Evolutionary conservation across 2,329 filamentous ascomycete genomes (phyloP).

Genomic region (Purpureocillium takamizusanense): DNA sequence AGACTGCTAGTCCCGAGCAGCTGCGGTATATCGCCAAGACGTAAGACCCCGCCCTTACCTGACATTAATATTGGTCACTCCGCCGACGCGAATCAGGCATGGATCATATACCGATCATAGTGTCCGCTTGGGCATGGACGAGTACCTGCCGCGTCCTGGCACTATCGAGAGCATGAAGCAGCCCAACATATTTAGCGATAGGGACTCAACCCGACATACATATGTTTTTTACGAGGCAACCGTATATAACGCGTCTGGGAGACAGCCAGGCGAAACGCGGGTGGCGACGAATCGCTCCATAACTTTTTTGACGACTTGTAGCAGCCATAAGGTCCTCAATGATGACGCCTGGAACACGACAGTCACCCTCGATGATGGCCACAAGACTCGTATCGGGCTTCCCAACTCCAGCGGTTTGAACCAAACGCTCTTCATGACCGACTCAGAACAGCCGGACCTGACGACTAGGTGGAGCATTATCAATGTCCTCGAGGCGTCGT

Average conservation of each 20-base stretch:
- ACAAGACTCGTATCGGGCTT: slow-evolving; percentile 12
- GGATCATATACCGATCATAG: too few species aligned
- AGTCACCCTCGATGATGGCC: slow-evolving; percentile 17
- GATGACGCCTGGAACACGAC: slow-evolving; percentile 20
- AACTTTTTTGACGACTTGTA: slow-evolving; percentile 17
- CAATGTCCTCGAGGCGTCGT: slow-evolving; percentile 28
- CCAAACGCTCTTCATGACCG: slow-evolving; percentile 28
- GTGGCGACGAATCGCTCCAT: slow-evolving; percentile 24
- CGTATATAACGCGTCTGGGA: neutral
- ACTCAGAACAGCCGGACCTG: slow-evolving; percentile 12
- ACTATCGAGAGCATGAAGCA: too few species aligned
- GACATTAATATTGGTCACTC: too few species aligned
- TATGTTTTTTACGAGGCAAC: slow-evolving; percentile 28
- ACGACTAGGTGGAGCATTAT: slow-evolving; percentile 18
- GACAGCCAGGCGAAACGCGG: slow-evolving; percentile 5
- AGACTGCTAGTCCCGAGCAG: too few species aligned
- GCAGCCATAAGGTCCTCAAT: slow-evolving; percentile 16
- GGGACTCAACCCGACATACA: too few species aligned
- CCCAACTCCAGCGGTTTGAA: slow-evolving; percentile 17
- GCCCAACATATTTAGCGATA: too few species aligned
- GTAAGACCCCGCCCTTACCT: too few species aligned
- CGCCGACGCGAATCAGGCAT: too few species aligned
- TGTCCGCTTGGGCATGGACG: slow-evolving; percentile 25
- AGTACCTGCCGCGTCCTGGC: slow-evolving; percentile 10
- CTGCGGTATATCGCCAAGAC: slow-evolving; percentile 32